Conservation (phyloP, 495 filamentous ascomycete genomes). For the Aspergillus wentii region DNA sequence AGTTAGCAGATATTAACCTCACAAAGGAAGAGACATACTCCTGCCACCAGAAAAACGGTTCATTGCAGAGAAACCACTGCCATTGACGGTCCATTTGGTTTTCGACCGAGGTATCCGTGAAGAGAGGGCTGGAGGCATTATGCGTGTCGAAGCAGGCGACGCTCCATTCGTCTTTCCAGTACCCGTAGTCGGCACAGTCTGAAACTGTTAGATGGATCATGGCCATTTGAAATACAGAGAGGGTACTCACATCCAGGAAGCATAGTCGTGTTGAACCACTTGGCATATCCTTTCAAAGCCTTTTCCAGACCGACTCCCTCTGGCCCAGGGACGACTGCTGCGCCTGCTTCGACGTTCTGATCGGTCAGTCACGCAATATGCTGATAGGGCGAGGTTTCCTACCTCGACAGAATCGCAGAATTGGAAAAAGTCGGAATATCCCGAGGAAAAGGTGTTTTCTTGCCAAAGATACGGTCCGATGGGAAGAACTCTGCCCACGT, state of each 20-base stretch:
- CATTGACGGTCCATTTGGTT: slow-evolving; percentile 57
- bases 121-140: slow-evolving; percentile 52
- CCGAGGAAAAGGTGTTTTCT: slow-evolving; percentile 39
- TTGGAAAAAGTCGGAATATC: slow-evolving; percentile 47
- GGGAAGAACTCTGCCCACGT: slow-evolving; percentile 38
- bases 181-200: slow-evolving; percentile 42
- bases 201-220: slow-evolving; percentile 14
- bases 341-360: slow-evolving; percentile 26
- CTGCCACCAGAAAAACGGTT: slow-evolving; percentile 59
- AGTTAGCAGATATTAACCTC: background rate
- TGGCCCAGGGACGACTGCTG: slow-evolving; percentile 25
- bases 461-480: slow-evolving; percentile 59
- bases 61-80: slow-evolving; percentile 64
- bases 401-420: slow-evolving; percentile 51
- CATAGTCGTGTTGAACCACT: slow-evolving; percentile 42
- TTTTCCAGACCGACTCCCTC: slow-evolving; percentile 51
- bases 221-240: slow-evolving; percentile 1
- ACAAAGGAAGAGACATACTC: slow-evolving; percentile 29
- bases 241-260: slow-evolving; percentile 44
- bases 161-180: slow-evolving; percentile 37
- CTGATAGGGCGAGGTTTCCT: slow-evolving; percentile 2
- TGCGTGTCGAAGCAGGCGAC: slow-evolving; percentile 54
- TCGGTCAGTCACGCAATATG: slow-evolving; percentile 1
- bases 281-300: slow-evolving; percentile 49
- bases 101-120: slow-evolving; percentile 45